Percentiles rank a stretch among this genome's conserved stretches.
Evolutionary conservation across 306 rosid species (phyloP).

Genomic region (Gastrolobium villosum): DNA sequence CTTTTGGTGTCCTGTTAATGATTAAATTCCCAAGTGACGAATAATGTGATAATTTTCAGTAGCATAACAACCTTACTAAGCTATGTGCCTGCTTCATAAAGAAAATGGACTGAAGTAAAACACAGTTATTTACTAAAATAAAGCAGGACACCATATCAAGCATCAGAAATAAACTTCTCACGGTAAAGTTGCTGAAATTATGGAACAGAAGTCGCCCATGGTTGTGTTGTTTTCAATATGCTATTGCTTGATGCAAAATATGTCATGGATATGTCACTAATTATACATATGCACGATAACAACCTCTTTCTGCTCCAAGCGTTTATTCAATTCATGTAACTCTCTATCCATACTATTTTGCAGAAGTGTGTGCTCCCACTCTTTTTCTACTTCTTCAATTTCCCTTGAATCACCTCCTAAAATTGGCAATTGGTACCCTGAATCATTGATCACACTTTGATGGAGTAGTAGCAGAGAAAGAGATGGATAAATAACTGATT

Average conservation of each 20-base stretch:
- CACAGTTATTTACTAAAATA: slow-evolving; percentile 15
- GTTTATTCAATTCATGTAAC: slow-evolving; percentile 91
- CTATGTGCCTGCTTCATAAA: not conserved
- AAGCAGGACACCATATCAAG: slow-evolving; percentile 11
- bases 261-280: slow-evolving; percentile 35
- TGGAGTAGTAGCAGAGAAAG: slow-evolving; percentile 33
- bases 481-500: slow-evolving; percentile 25
- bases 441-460: slow-evolving; percentile 45
- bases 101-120: slow-evolving; percentile 31
- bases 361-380: slow-evolving; percentile 98
- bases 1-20: slow-evolving; percentile 30
- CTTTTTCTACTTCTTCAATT: slow-evolving; percentile 95
- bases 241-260: slow-evolving; percentile 16
- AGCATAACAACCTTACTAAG: slow-evolving; percentile 26
- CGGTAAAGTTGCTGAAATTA: slow-evolving; percentile 17
- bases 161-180: slow-evolving; percentile 31
- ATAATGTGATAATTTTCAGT: slow-evolving; percentile 40
- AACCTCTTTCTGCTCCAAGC: slow-evolving; percentile 96
- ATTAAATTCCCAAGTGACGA: slow-evolving; percentile 19
- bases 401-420: slow-evolving; percentile 83
- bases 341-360: slow-evolving; percentile 98
- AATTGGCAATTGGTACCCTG: slow-evolving; percentile 43
- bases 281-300: slow-evolving; percentile 40
- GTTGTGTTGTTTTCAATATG: slow-evolving; percentile 31
- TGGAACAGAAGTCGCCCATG: slow-evolving; percentile 31